A percentile compares a stretch with the other conserved stretches of the same genome.
These are phyloP conservation scores for Eragrostis nindensis DNA, from an alignment of 176 grass and related monocot genomes.

Conservation along the genomic window DNA sequence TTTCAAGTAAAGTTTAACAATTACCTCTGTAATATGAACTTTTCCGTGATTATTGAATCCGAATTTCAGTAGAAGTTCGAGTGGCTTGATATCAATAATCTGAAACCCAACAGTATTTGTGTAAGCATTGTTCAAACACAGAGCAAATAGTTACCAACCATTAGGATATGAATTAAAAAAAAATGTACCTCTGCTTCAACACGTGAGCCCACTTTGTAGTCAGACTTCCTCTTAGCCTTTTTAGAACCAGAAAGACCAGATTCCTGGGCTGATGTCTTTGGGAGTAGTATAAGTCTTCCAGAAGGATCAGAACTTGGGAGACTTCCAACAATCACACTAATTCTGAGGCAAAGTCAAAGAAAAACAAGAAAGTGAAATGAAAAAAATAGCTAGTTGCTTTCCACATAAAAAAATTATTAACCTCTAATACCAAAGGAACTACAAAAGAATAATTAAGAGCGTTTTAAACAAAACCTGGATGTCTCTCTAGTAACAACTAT, in stretches of 20 bases:
- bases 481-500: no score
- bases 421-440: neutral
- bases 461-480: no score
- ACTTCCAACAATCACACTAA: conserved; percentile 71
- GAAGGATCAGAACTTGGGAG: conserved; percentile 56
- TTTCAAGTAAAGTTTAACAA: conserved; percentile 25
- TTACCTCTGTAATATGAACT: conserved; percentile 93
- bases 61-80: conserved; percentile 79
- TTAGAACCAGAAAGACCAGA: conserved; percentile 59
- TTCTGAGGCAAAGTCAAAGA: conserved; percentile 49
- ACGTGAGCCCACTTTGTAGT: conserved; percentile 71
- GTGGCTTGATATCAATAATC: conserved; percentile 86
- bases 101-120: conserved; percentile 34
- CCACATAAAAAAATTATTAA: neutral
- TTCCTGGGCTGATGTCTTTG: conserved; percentile 54
- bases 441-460: neutral
- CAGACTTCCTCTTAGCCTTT: conserved; percentile 67
- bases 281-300: conserved; percentile 81
- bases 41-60: conserved; percentile 69
- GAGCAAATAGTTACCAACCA: conserved; percentile 9
- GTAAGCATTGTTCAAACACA: no score
- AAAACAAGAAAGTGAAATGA: conserved; percentile 6
- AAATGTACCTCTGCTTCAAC: conserved; percentile 81
- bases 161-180: neutral
- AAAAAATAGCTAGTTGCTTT: conserved; percentile 3